Percentiles rank a stretch among this genome's conserved stretches.
phyloP scores from a whole-genome alignment of 1,284 basidiomycete species.

The Ceratobasidium theobromae region DNA sequence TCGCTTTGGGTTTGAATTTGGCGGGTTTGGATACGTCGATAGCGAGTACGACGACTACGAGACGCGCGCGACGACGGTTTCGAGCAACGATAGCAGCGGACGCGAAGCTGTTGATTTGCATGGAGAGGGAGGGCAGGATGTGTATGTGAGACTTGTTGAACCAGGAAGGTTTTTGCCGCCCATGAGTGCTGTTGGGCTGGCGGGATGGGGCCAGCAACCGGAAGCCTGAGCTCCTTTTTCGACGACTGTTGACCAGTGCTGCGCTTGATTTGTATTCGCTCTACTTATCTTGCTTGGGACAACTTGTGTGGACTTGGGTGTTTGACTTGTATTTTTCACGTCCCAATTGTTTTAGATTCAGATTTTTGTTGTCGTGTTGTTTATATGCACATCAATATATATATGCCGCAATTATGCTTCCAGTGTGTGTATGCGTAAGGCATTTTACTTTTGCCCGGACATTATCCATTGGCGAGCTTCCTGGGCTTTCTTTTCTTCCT shows the following conservation, averaged over 20 bases:
- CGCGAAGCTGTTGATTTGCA: conserved; percentile 25
- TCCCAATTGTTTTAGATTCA: background rate
- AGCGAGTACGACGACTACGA: conserved; percentile 23
- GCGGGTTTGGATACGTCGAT: background rate
- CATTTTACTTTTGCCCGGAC: background rate
- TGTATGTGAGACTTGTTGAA: background rate
- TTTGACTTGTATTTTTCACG: background rate
- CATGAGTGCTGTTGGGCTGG: conserved; percentile 19
- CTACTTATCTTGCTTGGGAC: background rate
- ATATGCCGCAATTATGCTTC: conserved; percentile 28
- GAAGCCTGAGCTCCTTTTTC: background rate
- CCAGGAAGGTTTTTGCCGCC: conserved; percentile 3
- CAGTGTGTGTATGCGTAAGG: background rate
- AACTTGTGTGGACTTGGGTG: conserved; percentile 17
- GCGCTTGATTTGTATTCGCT: background rate
- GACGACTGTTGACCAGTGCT: background rate
- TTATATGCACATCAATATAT: conserved; percentile 25
- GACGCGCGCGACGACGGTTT: conserved; percentile 18
- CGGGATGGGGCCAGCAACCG: conserved; percentile 5
- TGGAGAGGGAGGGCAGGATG: conserved; percentile 13
- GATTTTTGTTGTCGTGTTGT: conserved; percentile 1
- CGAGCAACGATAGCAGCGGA: conserved; percentile 8
- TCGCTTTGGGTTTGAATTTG: conserved; percentile 12
- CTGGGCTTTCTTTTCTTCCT: conserved; percentile 31
- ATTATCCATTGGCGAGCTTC: conserved; percentile 33